phyloP scores from a whole-genome alignment of 1,284 basidiomycete genomes.

The Cryptococcus sp. region DNA sequence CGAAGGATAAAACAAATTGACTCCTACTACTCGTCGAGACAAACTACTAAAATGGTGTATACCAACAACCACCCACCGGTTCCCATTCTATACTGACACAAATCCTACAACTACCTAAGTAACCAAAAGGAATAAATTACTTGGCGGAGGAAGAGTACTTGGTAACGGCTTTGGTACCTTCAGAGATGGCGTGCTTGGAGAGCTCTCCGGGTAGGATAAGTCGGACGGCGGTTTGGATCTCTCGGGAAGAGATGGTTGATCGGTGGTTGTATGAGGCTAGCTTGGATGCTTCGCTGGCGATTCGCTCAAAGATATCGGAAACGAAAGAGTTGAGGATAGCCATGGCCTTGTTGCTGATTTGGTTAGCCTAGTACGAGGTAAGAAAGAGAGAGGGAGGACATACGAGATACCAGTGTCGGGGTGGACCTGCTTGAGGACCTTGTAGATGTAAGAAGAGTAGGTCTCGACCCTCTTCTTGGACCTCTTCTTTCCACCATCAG shows the following conservation, averaged over 20 bases:
- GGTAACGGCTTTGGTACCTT: slow-evolving; percentile 59
- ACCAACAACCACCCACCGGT: background rate
- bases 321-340: slow-evolving; percentile 89
- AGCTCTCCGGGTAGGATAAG: slow-evolving; percentile 81
- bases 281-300: slow-evolving; percentile 84
- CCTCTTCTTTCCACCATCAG: slow-evolving; percentile 76
- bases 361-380: background rate
- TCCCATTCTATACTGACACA: background rate
- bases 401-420: slow-evolving; percentile 84
- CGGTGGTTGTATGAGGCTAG: slow-evolving; percentile 90
- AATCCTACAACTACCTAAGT: background rate
- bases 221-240: slow-evolving; percentile 87
- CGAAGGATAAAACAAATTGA: background rate
- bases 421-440: slow-evolving; percentile 66
- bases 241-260: slow-evolving; percentile 88
- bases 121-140: slow-evolving; percentile 29
- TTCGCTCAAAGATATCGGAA: slow-evolving; percentile 89
- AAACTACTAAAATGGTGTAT: background rate
- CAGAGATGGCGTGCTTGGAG: slow-evolving; percentile 77
- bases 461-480: slow-evolving; percentile 84
- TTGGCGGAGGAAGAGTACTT: slow-evolving; percentile 52
- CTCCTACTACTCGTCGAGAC: background rate
- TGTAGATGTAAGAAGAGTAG: slow-evolving; percentile 92
- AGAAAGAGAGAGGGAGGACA: slow-evolving; percentile 14
- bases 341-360: slow-evolving; percentile 87